Conservation (phyloP, 1,139 yeast species). For the Blastobotrys aristatus region DNA sequence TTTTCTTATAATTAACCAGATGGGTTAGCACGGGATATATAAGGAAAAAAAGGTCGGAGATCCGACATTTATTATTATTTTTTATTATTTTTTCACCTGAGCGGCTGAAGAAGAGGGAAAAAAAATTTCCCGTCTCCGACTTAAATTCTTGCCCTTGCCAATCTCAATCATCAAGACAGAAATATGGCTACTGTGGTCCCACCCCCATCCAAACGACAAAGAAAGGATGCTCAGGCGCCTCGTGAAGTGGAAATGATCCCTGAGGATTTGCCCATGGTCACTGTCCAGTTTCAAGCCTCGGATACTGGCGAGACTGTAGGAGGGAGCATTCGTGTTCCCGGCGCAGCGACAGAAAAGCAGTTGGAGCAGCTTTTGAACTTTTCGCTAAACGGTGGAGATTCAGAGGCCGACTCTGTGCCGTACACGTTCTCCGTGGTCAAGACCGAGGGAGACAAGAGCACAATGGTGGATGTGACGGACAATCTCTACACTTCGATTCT, state of each 20-base stretch:
- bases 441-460: constrained; percentile 38
- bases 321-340: constrained; percentile 87
- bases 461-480: constrained; percentile 65
- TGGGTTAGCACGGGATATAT: too few relatives aligned
- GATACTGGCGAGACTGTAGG: constrained; percentile 91
- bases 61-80: too few relatives aligned
- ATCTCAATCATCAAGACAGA: too few relatives aligned
- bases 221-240: constrained; percentile 74
- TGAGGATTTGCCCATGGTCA: constrained; percentile 75
- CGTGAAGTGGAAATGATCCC: constrained; percentile 74
- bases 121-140: too few relatives aligned
- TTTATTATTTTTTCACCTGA: too few relatives aligned
- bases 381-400: constrained; percentile 57
- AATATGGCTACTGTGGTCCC: constrained; percentile 97
- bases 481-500: constrained; percentile 73
- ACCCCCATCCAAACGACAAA: constrained; percentile 89
- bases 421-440: constrained; percentile 70
- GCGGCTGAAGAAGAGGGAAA: too few relatives aligned
- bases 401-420: constrained; percentile 77
- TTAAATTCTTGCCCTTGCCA: too few relatives aligned
- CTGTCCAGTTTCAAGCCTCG: constrained; percentile 84
- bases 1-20: too few relatives aligned
- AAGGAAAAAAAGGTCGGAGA: too few relatives aligned
- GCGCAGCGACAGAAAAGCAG: constrained; percentile 78
- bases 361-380: constrained; percentile 78